Base-by-base conservation (phyloP, 2,329 filamentous ascomycete genomes). In the Ophiostoma pallidulum region DNA sequence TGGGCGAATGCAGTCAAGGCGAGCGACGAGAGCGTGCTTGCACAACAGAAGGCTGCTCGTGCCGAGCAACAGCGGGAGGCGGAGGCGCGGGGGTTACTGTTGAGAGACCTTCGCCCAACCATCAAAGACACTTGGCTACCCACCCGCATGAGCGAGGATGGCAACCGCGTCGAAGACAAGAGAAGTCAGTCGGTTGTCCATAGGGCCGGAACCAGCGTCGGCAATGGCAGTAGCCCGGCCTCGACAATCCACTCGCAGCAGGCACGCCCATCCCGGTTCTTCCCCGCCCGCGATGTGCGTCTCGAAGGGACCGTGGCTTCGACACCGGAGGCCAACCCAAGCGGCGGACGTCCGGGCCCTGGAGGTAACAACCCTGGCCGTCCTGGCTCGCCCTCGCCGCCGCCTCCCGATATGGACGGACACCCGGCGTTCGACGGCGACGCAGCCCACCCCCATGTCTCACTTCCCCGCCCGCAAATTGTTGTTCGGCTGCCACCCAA, bases 401-500 rank as follows among this genome's bases (percentile, higher is more conserved):
- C 85, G 4, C 85, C 86, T 40, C 83, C 83, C 1, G 80, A 78
- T 18, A 79, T 78, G 63, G 74, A 77, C 52, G 80, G 75, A 9
- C 85, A 90, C 57, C 85, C 85, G 6, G 85, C 75, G 2, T 86
- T 85, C 54, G 78, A 82, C 55, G 82, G 84, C 26, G 77, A 86
- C 56, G 69, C 67, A 1, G 66, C 67, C 29, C 78, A 75, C 50
- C 85, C 86, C 4, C 75, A 82, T 48, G 84, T 90, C 8, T 80
- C 77, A 31, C 66, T 90, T 8, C 86, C 86, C 0, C 77, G 71
- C 32, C 78, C 80, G 8, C 74, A 82, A 47, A 86, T 87, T 28
- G 76, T 88, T 22, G 90, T 97, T 12, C 88, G 83, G 60, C 74
- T 97, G 4, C 90, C 87, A 3, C 48, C 61, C 12, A 87, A 86